Conservation (phyloP, 495 filamentous ascomycete species). For the Penicillium mononematosum region DNA sequence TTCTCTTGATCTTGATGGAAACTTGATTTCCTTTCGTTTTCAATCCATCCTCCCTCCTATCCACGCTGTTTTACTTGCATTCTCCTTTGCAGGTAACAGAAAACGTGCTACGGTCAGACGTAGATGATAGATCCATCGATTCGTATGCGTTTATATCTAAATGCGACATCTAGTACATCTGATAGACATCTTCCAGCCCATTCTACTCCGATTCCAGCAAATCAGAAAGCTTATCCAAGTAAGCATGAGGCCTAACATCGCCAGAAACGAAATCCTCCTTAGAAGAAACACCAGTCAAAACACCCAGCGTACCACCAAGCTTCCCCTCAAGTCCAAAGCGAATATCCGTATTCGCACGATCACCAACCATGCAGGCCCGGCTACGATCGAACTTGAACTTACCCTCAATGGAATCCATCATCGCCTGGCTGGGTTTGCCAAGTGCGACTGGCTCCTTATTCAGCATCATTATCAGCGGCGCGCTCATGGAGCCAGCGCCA, state of each 20-base stretch:
- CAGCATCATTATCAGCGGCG: slow-evolving; percentile 75
- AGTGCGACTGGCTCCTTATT: slow-evolving; percentile 67
- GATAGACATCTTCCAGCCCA: background rate
- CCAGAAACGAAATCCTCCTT: slow-evolving; percentile 77
- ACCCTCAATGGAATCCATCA: slow-evolving; percentile 99
- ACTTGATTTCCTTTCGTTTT: too few species aligned
- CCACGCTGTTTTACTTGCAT: too few species aligned
- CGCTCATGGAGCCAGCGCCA: slow-evolving; percentile 80
- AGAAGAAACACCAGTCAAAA: slow-evolving; percentile 84
- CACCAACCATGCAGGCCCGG: slow-evolving; percentile 92
- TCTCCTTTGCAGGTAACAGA: too few species aligned
- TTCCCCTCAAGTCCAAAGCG: slow-evolving; percentile 89
- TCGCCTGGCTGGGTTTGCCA: slow-evolving; percentile 94
- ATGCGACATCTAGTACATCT: background rate
- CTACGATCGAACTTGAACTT: slow-evolving; percentile 85
- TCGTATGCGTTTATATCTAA: background rate
- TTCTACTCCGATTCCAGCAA: slow-evolving; percentile 42
- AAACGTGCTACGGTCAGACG: too few species aligned
- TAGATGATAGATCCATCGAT: background rate
- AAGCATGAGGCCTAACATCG: slow-evolving; percentile 69
- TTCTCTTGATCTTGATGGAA: too few species aligned
- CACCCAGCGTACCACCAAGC: slow-evolving; percentile 85
- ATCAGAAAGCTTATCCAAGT: slow-evolving; percentile 81
- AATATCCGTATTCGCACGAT: slow-evolving; percentile 93
- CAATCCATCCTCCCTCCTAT: too few species aligned